Conservation (phyloP, 1,139 yeast genomes). For the Candida labiduridarum region DNA sequence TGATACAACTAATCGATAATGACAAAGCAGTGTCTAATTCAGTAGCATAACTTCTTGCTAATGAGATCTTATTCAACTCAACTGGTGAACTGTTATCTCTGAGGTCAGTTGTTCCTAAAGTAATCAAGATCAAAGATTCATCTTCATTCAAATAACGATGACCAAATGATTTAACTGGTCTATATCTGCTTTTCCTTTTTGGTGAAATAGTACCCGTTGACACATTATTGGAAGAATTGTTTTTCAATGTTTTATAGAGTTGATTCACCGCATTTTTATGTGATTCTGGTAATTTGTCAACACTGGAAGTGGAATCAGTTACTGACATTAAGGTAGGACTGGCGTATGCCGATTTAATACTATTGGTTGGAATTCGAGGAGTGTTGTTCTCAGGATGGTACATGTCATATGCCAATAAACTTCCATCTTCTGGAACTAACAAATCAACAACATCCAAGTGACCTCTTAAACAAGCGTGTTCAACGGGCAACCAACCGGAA, state of each 20-base stretch:
- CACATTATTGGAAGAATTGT: constrained; percentile 21
- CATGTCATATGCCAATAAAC: constrained; percentile 40
- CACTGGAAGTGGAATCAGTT: constrained; percentile 23
- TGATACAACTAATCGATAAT: constrained; percentile 63
- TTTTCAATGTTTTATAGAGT: constrained; percentile 44
- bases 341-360: constrained; percentile 9
- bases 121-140: constrained; percentile 71
- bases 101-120: constrained; percentile 85
- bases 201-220: constrained; percentile 34
- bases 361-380: constrained; percentile 26
- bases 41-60: constrained; percentile 74
- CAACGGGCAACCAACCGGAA: constrained; percentile 97
- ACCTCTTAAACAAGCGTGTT: constrained; percentile 92
- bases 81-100: constrained; percentile 64
- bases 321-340: constrained; percentile 20
- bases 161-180: constrained; percentile 81
- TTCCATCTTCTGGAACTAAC: constrained; percentile 48
- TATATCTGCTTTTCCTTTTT: constrained; percentile 27
- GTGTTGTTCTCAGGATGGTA: constrained; percentile 42
- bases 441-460: constrained; percentile 71
- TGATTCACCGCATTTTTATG: constrained; percentile 37
- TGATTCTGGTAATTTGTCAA: constrained; percentile 46
- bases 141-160: constrained; percentile 69
- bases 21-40: constrained; percentile 89
- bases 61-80: constrained; percentile 71